These are phyloP conservation scores for Hanseniaspora thailandica DNA, from an alignment of 805 yeast species.

Conservation along the genomic window DNA sequence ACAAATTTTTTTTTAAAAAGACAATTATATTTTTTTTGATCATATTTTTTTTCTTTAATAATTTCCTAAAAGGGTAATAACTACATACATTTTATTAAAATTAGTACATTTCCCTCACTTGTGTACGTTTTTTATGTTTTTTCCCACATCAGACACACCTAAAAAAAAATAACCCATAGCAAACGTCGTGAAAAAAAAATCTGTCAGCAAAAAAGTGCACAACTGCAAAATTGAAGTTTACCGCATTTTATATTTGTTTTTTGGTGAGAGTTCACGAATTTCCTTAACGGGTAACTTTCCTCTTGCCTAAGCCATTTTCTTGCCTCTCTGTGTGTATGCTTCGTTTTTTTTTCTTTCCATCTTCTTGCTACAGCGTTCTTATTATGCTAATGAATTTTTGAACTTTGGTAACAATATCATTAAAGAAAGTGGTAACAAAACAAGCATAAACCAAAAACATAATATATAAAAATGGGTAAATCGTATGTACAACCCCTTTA, in stretches of 20 bases:
- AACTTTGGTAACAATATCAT: not conserved
- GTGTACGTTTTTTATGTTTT: too few relatives aligned
- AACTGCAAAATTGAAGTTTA: too few relatives aligned
- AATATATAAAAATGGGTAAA: constrained; percentile 33
- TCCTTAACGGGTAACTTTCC: not conserved
- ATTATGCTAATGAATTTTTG: not conserved
- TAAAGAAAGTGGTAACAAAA: not conserved
- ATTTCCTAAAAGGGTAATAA: too few relatives aligned
- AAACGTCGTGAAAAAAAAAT: too few relatives aligned
- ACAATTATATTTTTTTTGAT: not conserved
- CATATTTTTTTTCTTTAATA: not conserved
- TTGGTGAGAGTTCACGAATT: not conserved
- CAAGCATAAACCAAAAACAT: constrained; percentile 17
- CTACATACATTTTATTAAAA: too few relatives aligned
- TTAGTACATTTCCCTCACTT: too few relatives aligned
- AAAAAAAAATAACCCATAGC: too few relatives aligned
- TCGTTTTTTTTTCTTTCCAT: not conserved
- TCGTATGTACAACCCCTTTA: constrained; percentile 26
- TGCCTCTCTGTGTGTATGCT: not conserved
- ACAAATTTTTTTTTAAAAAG: not conserved
- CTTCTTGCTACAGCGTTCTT: not conserved
- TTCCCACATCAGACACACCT: too few relatives aligned
- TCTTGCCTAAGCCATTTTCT: not conserved
- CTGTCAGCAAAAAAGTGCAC: not conserved
- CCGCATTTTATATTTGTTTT: too few relatives aligned